These are phyloP conservation scores for Scleroderma citrinum DNA, from an alignment of 768 basidiomycete genomes.

Conservation along the genomic window DNA sequence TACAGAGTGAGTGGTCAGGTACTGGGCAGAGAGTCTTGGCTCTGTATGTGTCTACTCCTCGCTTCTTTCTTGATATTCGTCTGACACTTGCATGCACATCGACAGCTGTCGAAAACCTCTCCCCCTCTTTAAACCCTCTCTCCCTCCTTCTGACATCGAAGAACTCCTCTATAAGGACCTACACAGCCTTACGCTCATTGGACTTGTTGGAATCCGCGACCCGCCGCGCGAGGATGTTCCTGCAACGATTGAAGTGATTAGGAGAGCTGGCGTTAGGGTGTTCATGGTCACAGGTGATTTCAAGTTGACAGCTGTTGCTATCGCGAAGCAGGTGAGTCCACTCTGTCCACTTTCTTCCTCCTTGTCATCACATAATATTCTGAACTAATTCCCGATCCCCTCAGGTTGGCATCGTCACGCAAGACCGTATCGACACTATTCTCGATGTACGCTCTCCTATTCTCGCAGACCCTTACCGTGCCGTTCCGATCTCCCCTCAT, in stretches of 20 bases:
- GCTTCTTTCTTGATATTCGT: neutral
- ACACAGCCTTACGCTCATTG: conserved; percentile 40
- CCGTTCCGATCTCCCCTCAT: conserved; percentile 6
- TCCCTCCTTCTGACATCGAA: conserved; percentile 25
- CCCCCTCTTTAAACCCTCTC: conserved; percentile 18
- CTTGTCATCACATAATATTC: too few species aligned
- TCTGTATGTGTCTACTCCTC: too few species aligned
- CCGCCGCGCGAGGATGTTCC: conserved; percentile 49
- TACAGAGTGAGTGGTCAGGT: conserved; percentile 39
- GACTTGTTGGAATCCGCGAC: conserved; percentile 50
- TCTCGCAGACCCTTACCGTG: conserved; percentile 12
- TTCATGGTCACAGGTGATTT: conserved; percentile 58
- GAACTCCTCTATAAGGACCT: conserved; percentile 36
- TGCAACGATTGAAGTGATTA: conserved; percentile 39
- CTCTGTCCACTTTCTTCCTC: too few species aligned
- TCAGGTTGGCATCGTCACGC: conserved; percentile 40
- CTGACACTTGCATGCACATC: neutral
- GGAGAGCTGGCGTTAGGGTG: conserved; percentile 46
- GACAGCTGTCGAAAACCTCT: conserved; percentile 30
- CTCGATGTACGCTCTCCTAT: conserved; percentile 20
- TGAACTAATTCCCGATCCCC: neutral
- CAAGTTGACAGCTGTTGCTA: conserved; percentile 46
- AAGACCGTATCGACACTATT: conserved; percentile 31
- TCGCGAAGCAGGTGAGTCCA: conserved; percentile 40
- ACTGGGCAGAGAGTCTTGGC: conserved; percentile 52